Conservation (phyloP, 1,284 basidiomycete species). For the Sparassis latifolia region DNA sequence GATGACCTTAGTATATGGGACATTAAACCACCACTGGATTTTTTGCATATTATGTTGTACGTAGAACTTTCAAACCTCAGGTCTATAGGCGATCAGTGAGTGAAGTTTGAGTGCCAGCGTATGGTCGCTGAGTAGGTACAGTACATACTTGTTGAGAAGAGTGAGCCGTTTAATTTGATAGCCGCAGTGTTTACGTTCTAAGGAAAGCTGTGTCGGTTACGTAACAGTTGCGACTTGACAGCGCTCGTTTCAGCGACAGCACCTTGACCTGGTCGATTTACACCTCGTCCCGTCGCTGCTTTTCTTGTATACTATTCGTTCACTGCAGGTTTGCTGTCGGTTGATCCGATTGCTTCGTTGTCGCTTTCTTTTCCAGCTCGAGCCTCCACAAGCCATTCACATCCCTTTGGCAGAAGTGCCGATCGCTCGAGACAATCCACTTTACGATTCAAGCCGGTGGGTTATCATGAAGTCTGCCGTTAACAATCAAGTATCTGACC, state of each 20-base stretch:
- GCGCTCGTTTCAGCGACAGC: slow-evolving; percentile 2
- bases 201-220: slow-evolving; percentile 1
- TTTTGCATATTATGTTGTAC: background rate
- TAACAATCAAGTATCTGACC: no score
- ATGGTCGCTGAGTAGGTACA: no score
- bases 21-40: slow-evolving; percentile 1
- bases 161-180: no score
- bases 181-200: no score
- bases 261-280: slow-evolving; percentile 9
- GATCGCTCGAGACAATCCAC: no score
- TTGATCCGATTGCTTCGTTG: slow-evolving; percentile 16
- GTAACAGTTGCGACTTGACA: slow-evolving; percentile 2
- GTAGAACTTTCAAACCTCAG: no score
- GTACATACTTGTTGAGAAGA: no score
- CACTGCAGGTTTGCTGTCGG: slow-evolving; percentile 16
- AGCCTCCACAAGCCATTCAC: slow-evolving; percentile 4
- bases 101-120: no score
- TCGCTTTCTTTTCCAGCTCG: slow-evolving; percentile 6
- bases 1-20: slow-evolving; percentile 1
- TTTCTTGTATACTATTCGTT: slow-evolving; percentile 7
- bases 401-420: no score
- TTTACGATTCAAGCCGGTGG: no score
- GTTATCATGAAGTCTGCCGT: no score
- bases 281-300: slow-evolving; percentile 11
- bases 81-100: no score